phyloP scores from a whole-genome alignment of 2,329 filamentous ascomycete species.

The Diaporthe batatas region DNA sequence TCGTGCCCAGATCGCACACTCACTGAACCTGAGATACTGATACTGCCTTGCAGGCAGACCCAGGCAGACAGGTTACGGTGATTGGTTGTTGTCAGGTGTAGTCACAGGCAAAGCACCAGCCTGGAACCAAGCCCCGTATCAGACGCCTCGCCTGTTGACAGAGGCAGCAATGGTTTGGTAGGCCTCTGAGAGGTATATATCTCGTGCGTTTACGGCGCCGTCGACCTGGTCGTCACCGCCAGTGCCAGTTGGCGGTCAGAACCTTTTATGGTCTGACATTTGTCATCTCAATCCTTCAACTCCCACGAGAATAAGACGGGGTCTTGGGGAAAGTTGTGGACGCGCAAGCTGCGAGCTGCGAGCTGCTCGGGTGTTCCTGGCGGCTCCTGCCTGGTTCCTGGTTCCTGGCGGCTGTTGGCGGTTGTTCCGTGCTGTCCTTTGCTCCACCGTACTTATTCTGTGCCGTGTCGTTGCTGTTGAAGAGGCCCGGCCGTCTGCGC shows the following conservation, averaged over 20 bases:
- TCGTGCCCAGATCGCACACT: neutral
- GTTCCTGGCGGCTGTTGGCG: neutral
- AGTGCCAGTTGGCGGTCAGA: conserved; percentile 7
- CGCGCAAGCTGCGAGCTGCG: conserved; percentile 2
- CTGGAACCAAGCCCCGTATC: neutral
- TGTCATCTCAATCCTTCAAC: conserved; percentile 33
- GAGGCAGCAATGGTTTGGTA: conserved; percentile 17
- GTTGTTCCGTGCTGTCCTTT: neutral
- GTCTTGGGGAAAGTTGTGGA: neutral
- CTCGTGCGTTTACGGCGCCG: neutral
- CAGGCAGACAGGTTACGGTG: conserved; percentile 1
- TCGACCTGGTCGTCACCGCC: conserved; percentile 7
- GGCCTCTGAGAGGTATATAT: conserved; percentile 2
- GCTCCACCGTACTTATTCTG: conserved; percentile 7
- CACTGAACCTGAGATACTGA: neutral
- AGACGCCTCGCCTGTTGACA: conserved; percentile 6
- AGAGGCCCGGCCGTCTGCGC: neutral
- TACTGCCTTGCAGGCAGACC: neutral
- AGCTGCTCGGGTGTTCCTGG: neutral
- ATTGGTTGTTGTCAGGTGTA: neutral
- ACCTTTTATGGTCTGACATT: neutral
- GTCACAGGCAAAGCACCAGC: neutral
- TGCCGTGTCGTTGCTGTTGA: conserved; percentile 18
- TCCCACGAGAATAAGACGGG: conserved; percentile 16
- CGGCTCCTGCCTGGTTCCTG: too few relatives aligned